phyloP scores from a whole-genome alignment of 2,329 filamentous ascomycete genomes.

The Didymella keratinophila region DNA sequence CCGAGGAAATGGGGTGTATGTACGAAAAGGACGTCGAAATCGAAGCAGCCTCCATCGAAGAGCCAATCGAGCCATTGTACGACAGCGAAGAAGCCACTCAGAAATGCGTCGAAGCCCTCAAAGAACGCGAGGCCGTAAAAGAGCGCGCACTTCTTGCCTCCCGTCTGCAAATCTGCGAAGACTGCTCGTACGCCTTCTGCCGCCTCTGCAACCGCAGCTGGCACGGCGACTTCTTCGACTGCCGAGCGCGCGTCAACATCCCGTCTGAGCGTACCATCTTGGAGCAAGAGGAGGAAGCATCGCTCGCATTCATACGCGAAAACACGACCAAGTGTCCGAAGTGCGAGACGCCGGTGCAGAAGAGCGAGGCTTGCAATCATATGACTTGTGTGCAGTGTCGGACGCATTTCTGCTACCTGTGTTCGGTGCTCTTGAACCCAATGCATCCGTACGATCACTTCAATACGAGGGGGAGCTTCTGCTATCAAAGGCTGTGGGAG shows the following conservation, averaged over 20 bases:
- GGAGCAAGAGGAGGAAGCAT: slow-evolving; percentile 2
- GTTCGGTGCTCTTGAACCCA: slow-evolving; percentile 2
- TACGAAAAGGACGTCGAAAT: not conserved
- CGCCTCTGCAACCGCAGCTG: slow-evolving; percentile 3
- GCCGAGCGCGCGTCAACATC: not conserved
- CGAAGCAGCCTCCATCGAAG: not conserved
- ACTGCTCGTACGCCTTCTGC: slow-evolving; percentile 12
- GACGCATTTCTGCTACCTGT: slow-evolving; percentile 7
- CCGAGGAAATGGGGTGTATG: not conserved
- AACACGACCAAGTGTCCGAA: slow-evolving; percentile 1
- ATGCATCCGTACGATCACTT: slow-evolving; percentile 2
- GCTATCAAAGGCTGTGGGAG: slow-evolving; percentile 5
- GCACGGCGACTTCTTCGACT: slow-evolving; percentile 12
- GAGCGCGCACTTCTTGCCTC: not conserved
- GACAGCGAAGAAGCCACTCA: not conserved
- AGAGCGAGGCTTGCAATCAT: slow-evolving; percentile 10
- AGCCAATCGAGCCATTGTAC: not conserved
- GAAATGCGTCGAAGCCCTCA: not conserved
- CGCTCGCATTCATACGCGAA: not conserved
- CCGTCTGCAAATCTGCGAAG: slow-evolving; percentile 7
- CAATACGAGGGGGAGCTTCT: not conserved
- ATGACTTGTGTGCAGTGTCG: slow-evolving; percentile 1
- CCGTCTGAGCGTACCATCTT: not conserved
- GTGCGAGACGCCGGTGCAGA: slow-evolving; percentile 1
- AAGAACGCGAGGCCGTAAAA: not conserved